Base-by-base conservation (phyloP, 768 basidiomycete genomes). In the Crassisporium funariophilum region DNA sequence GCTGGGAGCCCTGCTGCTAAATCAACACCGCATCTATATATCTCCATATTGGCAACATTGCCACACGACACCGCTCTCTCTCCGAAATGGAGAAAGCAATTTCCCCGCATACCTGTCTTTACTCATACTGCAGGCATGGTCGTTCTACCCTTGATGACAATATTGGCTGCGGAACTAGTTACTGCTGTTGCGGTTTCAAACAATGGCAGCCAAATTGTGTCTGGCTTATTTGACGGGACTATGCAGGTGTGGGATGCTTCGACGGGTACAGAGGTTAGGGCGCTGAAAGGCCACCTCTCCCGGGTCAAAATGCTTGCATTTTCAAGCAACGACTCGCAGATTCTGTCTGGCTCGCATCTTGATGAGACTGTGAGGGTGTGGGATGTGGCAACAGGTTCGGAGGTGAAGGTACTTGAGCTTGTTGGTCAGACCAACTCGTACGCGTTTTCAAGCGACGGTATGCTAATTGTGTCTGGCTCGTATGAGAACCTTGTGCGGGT, bases 1-100 rank as follows among this genome's bases (percentile, higher is more conserved):
- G 35, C 29, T 40, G 50, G 25, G 8, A 56, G 47, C 36, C 48
- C 40, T n/a, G 35, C 56, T 20, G 42, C 47, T 2, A 4, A 11
- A 22, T 62, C 51, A 9, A 60, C 48, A 44, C 61, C 53, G 35
- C 50, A 58, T 44, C 19, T 55, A 22, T 51, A 60, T 36, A 51
- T 52, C 24, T 60, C 56, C 16, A 41, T 56, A 39, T 46, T 61
- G 35, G 49, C 46, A 23, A 56, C 49, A 33, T 55, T 49, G 56
- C 27, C 40, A 3, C 8, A 8, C 8, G 23, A 47, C 6, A 22
- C 46, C 1, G 11, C 10, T 3, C 16, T 52, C 5, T 54, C 22
- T 34, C 25, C 29, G 24, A 7, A 6, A 2, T 57, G 56, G 56
- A 54, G 46, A 33, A n/a, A 37, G 1, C 35, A 35, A n/a, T 57